Conservation (phyloP, 2,329 filamentous ascomycete genomes). For the Hypoxylon sp. region DNA sequence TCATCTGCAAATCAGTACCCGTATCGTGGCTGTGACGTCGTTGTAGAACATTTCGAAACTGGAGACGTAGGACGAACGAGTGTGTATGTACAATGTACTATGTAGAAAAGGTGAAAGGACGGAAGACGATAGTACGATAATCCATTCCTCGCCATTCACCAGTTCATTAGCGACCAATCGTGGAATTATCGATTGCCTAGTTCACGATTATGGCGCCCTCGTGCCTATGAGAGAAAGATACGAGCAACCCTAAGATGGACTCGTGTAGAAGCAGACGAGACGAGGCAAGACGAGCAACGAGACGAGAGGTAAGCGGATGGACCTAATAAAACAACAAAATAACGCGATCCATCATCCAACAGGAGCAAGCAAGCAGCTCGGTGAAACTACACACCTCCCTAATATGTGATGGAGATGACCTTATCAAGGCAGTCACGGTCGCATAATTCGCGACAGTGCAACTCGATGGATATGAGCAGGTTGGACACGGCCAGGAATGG, state of each 20-base stretch:
- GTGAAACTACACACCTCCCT: constrained; percentile 23
- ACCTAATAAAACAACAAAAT: no score
- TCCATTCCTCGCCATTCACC: no score
- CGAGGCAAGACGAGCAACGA: not conserved
- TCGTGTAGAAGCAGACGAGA: not conserved
- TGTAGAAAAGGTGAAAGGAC: no score
- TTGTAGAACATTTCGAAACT: constrained; percentile 33
- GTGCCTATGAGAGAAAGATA: constrained; percentile 6
- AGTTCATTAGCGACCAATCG: no score
- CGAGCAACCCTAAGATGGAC: constrained; percentile 3
- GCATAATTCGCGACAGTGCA: constrained; percentile 21
- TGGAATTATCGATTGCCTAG: no score
- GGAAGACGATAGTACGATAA: not conserved
- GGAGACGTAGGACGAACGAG: constrained; percentile 3
- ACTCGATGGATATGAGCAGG: constrained; percentile 4
- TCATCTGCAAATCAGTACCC: constrained; percentile 7
- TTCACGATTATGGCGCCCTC: no score
- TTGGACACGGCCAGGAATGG: not conserved
- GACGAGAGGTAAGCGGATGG: constrained; percentile 1
- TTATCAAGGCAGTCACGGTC: constrained; percentile 2
- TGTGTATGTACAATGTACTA: no score
- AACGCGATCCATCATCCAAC: constrained; percentile 15
- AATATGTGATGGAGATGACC: constrained; percentile 11
- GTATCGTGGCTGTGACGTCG: constrained; percentile 27
- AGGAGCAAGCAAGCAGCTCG: constrained; percentile 15